These are phyloP conservation scores for Comarum palustre DNA, from an alignment of 306 rosid species.

Conservation along the genomic window DNA sequence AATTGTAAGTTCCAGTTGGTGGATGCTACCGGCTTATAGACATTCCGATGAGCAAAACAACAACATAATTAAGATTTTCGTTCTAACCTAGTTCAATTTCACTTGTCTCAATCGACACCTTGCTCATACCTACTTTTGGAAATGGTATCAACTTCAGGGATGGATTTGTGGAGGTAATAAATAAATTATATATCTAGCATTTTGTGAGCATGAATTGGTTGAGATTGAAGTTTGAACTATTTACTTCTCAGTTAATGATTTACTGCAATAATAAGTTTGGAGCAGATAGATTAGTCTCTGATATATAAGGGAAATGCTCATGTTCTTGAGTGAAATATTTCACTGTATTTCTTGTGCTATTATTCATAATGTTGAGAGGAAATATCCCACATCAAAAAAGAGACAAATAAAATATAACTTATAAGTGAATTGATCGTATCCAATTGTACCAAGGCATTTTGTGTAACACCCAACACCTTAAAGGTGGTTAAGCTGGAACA, in stretches of 20 bases:
- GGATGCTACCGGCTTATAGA: constrained; percentile 54
- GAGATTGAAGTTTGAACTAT: not conserved
- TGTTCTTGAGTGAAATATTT: not conserved
- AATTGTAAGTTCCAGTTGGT: constrained; percentile 48
- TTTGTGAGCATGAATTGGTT: not conserved
- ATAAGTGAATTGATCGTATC: too few species aligned
- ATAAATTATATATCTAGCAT: not conserved
- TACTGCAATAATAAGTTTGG: not conserved
- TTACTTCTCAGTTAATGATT: not conserved
- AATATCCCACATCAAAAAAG: too few species aligned
- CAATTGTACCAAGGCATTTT: too few species aligned
- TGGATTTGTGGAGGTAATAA: constrained; percentile 49
- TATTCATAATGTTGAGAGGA: too few species aligned
- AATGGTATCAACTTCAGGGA: constrained; percentile 47
- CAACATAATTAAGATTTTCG: constrained; percentile 45
- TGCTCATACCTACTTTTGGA: constrained; percentile 45
- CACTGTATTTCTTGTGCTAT: too few species aligned
- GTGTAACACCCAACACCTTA: too few species aligned
- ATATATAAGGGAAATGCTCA: not conserved
- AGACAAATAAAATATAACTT: too few species aligned
- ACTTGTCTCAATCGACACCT: constrained; percentile 46
- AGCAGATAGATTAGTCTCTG: not conserved
- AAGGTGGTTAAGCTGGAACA: too few species aligned
- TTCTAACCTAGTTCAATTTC: constrained; percentile 47
- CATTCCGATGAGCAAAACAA: constrained; percentile 57